Evolutionary conservation across 306 rosid genomes (phyloP).

Genomic region (Notholithocarpus densiflorus): DNA sequence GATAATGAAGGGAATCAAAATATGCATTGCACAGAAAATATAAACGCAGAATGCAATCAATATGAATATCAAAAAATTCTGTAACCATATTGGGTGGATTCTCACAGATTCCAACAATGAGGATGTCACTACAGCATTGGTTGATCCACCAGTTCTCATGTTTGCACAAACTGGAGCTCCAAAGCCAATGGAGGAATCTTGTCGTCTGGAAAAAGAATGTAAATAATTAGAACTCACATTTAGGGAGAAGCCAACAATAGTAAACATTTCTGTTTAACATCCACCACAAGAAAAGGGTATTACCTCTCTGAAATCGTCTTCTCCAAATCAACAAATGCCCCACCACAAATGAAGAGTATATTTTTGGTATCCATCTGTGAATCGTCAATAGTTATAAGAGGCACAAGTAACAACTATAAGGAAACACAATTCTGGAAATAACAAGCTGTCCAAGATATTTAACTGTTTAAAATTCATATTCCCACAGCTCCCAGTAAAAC

Average conservation of each 20-base stretch:
- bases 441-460: neutral
- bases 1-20: constrained; percentile 9
- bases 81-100: constrained; percentile 14
- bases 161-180: constrained; percentile 67
- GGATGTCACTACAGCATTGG: constrained; percentile 50
- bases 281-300: constrained; percentile 11
- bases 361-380: constrained; percentile 59
- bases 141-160: constrained; percentile 44
- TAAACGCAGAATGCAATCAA: neutral
- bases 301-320: constrained; percentile 70
- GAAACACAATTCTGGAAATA: constrained; percentile 5
- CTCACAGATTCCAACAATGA: constrained; percentile 67
- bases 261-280: neutral
- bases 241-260: neutral
- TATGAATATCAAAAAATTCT: constrained; percentile 9
- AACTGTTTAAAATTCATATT: neutral
- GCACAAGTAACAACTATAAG: neutral
- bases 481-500: neutral
- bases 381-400: constrained; percentile 14
- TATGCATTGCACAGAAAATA: neutral
- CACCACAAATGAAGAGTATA: constrained; percentile 71
- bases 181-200: constrained; percentile 76
- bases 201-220: constrained; percentile 38
- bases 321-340: constrained; percentile 69
- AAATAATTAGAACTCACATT: neutral